Evolutionary conservation across 129 eudicot species (phyloP).

Genomic region (Logfia minima): DNA sequence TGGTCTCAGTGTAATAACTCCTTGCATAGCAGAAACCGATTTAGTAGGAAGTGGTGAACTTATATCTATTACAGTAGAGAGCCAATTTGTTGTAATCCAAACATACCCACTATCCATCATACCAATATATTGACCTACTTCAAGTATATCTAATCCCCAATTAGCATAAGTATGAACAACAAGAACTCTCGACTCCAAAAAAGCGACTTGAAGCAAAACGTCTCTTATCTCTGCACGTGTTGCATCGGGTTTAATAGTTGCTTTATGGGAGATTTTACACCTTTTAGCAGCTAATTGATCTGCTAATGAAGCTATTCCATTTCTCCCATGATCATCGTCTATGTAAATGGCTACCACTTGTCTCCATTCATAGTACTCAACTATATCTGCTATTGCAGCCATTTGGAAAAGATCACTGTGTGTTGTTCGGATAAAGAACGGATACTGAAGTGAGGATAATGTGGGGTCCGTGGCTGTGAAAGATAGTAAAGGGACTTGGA

Average conservation of each 20-base stretch:
- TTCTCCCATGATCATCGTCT: slow-evolving; percentile 83
- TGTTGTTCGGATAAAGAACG: slow-evolving; percentile 65
- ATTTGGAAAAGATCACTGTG: slow-evolving; percentile 76
- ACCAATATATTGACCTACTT: slow-evolving; percentile 47
- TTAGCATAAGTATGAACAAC: slow-evolving; percentile 54
- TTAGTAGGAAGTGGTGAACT: slow-evolving; percentile 35
- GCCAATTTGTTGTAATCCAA: slow-evolving; percentile 80
- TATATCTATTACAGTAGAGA: slow-evolving; percentile 56
- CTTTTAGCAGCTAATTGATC: slow-evolving; percentile 59
- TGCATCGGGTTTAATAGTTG: slow-evolving; percentile 43
- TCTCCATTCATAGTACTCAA: slow-evolving; percentile 61
- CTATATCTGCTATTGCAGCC: slow-evolving; percentile 76
- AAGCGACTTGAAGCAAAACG: slow-evolving; percentile 52
- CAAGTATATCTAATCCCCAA: slow-evolving; percentile 47
- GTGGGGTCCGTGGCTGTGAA: slow-evolving; percentile 88
- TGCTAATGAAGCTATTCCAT: slow-evolving; percentile 60
- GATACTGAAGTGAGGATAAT: slow-evolving; percentile 67
- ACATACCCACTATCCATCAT: slow-evolving; percentile 71
- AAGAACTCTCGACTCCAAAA: slow-evolving; percentile 55
- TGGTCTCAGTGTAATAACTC: slow-evolving; percentile 51
- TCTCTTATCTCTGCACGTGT: slow-evolving; percentile 42
- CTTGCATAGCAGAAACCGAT: slow-evolving; percentile 43
- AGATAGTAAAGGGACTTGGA: slow-evolving; percentile 71
- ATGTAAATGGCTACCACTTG: slow-evolving; percentile 62
- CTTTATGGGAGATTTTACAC: slow-evolving; percentile 61